Conservation (phyloP, 768 basidiomycete genomes). For the Boletus sensibilis region DNA sequence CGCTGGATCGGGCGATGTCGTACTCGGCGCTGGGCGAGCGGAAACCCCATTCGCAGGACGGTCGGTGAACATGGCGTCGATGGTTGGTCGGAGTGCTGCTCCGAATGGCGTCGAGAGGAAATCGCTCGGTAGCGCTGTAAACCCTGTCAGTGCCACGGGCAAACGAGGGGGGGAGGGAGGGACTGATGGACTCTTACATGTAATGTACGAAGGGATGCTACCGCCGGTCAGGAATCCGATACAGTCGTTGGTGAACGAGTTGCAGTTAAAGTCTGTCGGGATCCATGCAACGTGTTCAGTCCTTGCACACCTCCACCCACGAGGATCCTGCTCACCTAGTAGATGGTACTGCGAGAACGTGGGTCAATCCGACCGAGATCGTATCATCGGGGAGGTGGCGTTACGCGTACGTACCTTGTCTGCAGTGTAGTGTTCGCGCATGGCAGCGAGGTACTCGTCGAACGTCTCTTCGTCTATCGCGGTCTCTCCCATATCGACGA, state of each 20-base stretch:
- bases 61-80: slow-evolving; percentile 81
- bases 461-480: slow-evolving; percentile 83
- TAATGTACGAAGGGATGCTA: slow-evolving; percentile 79
- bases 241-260: slow-evolving; percentile 89
- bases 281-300: neutral
- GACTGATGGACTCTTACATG: slow-evolving; percentile 45
- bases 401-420: slow-evolving; percentile 72
- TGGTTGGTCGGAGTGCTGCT: slow-evolving; percentile 79
- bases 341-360: slow-evolving; percentile 67
- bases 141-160: neutral
- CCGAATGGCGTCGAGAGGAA: slow-evolving; percentile 91
- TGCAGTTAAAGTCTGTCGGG: slow-evolving; percentile 83
- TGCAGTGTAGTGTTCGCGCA: slow-evolving; percentile 80
- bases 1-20: slow-evolving; percentile 44
- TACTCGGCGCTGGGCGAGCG: slow-evolving; percentile 25
- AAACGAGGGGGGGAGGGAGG: neutral
- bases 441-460: slow-evolving; percentile 73
- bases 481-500: slow-evolving; percentile 77
- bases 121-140: slow-evolving; percentile 69
- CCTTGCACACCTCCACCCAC: neutral
- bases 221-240: slow-evolving; percentile 84
- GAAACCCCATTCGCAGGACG: slow-evolving; percentile 33
- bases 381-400: too few species aligned
- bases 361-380: neutral
- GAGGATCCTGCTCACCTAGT: slow-evolving; percentile 49